phyloP scores from a whole-genome alignment of 257 asterid genomes.

The Ligustrum vulgare region DNA sequence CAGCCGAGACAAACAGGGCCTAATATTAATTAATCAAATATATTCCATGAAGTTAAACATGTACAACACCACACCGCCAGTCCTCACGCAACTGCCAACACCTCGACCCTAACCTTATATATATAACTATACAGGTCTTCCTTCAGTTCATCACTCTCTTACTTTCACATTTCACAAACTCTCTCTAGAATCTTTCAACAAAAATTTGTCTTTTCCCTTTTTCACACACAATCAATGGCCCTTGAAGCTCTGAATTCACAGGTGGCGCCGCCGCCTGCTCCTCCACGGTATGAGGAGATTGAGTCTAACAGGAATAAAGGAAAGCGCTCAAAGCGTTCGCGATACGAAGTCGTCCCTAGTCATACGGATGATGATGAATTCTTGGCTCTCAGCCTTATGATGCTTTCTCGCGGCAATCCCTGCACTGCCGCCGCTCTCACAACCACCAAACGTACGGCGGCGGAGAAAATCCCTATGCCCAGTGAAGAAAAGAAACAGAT shows the following conservation, averaged over 20 bases:
- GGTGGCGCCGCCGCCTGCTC: background rate
- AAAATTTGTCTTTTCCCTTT: background rate
- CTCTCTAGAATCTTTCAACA: background rate
- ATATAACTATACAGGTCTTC: background rate
- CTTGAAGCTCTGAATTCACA: conserved; percentile 7
- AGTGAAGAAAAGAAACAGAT: background rate
- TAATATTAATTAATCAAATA: background rate
- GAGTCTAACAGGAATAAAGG: background rate
- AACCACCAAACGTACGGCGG: background rate
- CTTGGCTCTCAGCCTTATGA: conserved; percentile 25
- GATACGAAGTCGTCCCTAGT: background rate
- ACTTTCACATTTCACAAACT: background rate
- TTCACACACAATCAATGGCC: conserved; percentile 1
- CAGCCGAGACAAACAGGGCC: too few relatives aligned
- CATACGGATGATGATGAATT: conserved; percentile 19
- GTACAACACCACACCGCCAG: conserved; percentile 7
- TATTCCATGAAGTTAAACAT: background rate
- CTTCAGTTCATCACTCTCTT: background rate
- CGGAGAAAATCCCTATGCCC: background rate
- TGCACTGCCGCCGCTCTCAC: background rate
- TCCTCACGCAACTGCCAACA: conserved; percentile 16
- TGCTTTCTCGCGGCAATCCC: conserved; percentile 16
- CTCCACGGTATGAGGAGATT: background rate
- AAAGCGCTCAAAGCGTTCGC: conserved; percentile 23
- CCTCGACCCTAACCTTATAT: background rate